A percentile compares a stretch with the other conserved stretches of the same genome.
phyloP scores from a whole-genome alignment of 495 filamentous ascomycete species.

The Amniculicola lignicola region DNA sequence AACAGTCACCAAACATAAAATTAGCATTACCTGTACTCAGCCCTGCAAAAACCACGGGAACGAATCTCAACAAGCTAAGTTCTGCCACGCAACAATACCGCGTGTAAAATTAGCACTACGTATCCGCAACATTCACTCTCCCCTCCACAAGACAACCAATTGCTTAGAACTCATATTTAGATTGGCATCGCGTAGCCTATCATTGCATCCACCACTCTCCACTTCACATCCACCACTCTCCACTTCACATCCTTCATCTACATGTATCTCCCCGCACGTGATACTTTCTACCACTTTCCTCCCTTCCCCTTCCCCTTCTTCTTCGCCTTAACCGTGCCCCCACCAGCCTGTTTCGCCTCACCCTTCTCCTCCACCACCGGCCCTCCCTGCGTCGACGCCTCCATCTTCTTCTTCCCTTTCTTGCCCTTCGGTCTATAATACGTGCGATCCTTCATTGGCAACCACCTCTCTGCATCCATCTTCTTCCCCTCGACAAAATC shows the following conservation, averaged over 20 bases:
- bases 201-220: too few relatives aligned
- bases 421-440: constrained; percentile 85
- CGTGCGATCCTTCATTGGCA: constrained; percentile 83
- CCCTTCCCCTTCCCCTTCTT: constrained; percentile 35
- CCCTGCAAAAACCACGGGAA: too few relatives aligned
- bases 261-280: background rate
- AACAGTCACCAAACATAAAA: too few relatives aligned
- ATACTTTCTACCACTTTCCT: constrained; percentile 31
- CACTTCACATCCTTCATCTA: background rate
- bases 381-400: constrained; percentile 74
- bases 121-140: too few relatives aligned
- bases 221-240: too few relatives aligned
- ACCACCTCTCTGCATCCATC: constrained; percentile 86
- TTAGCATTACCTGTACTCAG: too few relatives aligned
- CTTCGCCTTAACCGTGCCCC: constrained; percentile 15
- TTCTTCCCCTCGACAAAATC: constrained; percentile 71
- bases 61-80: too few relatives aligned
- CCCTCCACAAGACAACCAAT: too few relatives aligned
- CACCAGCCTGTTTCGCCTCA: constrained; percentile 7
- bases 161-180: too few relatives aligned
- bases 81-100: too few relatives aligned
- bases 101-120: too few relatives aligned
- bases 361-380: constrained; percentile 34
- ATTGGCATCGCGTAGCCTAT: too few relatives aligned
- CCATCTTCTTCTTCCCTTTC: constrained; percentile 80